Evolutionary conservation across 805 yeast species (phyloP).

Genomic region (Ogataea pilisensis): DNA sequence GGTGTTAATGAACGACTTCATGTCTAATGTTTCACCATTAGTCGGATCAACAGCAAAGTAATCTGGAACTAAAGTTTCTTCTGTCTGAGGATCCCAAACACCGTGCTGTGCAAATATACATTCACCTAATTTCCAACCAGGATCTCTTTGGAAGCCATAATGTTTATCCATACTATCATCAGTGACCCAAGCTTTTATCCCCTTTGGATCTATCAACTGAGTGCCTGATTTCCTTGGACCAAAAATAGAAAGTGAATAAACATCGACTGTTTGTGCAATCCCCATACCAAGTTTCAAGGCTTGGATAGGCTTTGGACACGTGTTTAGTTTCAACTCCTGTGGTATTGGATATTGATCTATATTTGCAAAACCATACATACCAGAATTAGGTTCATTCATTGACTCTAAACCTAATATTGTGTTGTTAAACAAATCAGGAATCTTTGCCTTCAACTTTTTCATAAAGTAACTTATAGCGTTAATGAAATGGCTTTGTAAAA

Average conservation of each 20-base stretch:
- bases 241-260: conserved; percentile 62
- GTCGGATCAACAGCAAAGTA: conserved; percentile 45
- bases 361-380: conserved; percentile 62
- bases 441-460: conserved; percentile 33
- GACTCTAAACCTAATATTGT: conserved; percentile 77
- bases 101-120: conserved; percentile 82
- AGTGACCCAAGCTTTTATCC: conserved; percentile 65
- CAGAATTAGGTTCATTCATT: conserved; percentile 80
- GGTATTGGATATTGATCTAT: conserved; percentile 50
- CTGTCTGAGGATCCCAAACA: conserved; percentile 57
- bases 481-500: conserved; percentile 60
- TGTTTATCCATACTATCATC: conserved; percentile 50
- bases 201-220: conserved; percentile 58
- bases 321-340: conserved; percentile 69
- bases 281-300: conserved; percentile 79
- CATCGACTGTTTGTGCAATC: conserved; percentile 58
- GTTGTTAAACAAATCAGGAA: conserved; percentile 42
- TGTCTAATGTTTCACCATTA: conserved; percentile 40
- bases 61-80: conserved; percentile 41
- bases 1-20: conserved; percentile 55
- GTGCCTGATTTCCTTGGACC: conserved; percentile 73
- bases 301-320: conserved; percentile 80
- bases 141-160: conserved; percentile 67
- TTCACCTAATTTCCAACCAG: conserved; percentile 63
- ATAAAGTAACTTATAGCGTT: conserved; percentile 49